Evolutionary conservation across 1,139 yeast genomes (phyloP).

Genomic region (Blastobotrys buckinghamii): DNA sequence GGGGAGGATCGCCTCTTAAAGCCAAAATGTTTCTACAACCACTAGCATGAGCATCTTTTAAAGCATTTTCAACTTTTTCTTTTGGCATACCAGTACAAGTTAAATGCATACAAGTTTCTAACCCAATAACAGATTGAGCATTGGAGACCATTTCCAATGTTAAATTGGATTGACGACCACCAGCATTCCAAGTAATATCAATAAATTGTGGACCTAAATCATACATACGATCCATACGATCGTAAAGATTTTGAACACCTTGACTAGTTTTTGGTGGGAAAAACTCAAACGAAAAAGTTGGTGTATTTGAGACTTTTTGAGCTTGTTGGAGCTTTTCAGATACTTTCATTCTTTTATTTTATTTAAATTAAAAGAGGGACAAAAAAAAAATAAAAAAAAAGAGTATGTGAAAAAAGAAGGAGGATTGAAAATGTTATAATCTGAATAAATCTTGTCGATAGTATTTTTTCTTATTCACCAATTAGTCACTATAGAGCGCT

Average conservation of each 20-base stretch:
- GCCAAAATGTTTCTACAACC: slow-evolving; percentile 97
- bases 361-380: not conserved
- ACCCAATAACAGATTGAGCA: slow-evolving; percentile 84
- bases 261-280: slow-evolving; percentile 98
- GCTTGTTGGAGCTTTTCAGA: slow-evolving; percentile 37
- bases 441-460: not conserved
- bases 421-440: not conserved
- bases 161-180: slow-evolving; percentile 74
- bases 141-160: slow-evolving; percentile 91
- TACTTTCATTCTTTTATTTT: slow-evolving; percentile 31
- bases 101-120: slow-evolving; percentile 97
- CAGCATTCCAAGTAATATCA: slow-evolving; percentile 98
- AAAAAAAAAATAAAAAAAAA: not conserved
- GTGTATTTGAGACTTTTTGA: slow-evolving; percentile 23
- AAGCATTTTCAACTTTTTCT: slow-evolving; percentile 75
- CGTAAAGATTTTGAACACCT: slow-evolving; percentile 93
- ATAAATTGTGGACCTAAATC: slow-evolving; percentile 86
- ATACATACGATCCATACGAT: slow-evolving; percentile 97
- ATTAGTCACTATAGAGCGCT: not conserved
- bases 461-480: not conserved
- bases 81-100: slow-evolving; percentile 95
- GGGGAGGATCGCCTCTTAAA: slow-evolving; percentile 92
- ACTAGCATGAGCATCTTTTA: slow-evolving; percentile 75
- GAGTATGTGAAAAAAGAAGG: not conserved
- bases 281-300: slow-evolving; percentile 93